Base-by-base conservation (phyloP, 768 basidiomycete species). In the Tricholoma flavovirens region DNA sequence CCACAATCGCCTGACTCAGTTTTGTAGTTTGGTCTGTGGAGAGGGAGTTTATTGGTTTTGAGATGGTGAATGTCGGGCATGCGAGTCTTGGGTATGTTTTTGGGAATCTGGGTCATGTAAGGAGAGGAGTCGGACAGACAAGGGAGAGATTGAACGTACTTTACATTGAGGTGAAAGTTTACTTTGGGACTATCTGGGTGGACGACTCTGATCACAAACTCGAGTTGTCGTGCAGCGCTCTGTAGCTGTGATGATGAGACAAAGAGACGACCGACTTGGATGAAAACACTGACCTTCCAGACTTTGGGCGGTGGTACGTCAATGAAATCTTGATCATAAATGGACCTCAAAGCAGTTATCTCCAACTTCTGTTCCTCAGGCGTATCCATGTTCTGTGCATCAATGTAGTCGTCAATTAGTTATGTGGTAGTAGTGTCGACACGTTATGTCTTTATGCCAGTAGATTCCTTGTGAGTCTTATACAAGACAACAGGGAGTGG, bases 31-130 rank as follows among this genome's bases (percentile, higher is more conserved):
- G 76, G n/a, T 81, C 79, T 29, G 78, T 73, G 36, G 67, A 73
- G 30, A 93, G 64, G 21, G 88, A 88, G 32, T 75, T 71, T 51
- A 79, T 75, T 19, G 87, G 86, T 62, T 81, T 86, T 67, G 86
- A 80, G 38, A 90, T 78, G 6, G 79, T 75, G 60, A 93, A 88
- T 1, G 76, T 80, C 6, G 90, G 86, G 40, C 76, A 80, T 24
- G 87, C 84, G 53, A 87, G 79, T 4, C 73, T 72, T n/a, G 90
- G 90, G 64, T 93, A 93, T 52, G 88, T 90, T 69, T 84, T 89
- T 3, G 90, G 88, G 56, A 92, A 83, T 67, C 88, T 91, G 35
- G 22, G 14, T 14, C 21, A 53, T 59, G 56, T 54, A 43, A 26
- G 61, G 38, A 35, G 17, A 29, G 38, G 21, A n/a, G n/a, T 38